Percentiles rank a stretch among this genome's conserved stretches.
These are phyloP conservation scores for Myriosclerotinia scirpicola DNA, from an alignment of 2,329 filamentous ascomycete species.

Conservation along the genomic window DNA sequence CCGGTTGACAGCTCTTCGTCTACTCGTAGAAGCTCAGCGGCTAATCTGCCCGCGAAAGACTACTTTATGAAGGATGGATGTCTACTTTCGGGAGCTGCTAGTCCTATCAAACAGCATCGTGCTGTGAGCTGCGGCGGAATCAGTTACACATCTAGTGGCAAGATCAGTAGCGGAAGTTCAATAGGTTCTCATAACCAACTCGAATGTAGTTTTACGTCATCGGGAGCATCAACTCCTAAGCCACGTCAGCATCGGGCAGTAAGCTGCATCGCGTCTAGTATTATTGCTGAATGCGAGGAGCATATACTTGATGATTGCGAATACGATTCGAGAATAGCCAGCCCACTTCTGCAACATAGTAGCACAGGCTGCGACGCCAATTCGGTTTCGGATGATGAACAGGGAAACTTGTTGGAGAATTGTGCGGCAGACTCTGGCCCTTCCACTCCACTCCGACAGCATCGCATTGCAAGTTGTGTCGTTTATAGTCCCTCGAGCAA, in stretches of 20 bases:
- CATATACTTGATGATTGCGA: conserved; percentile 15
- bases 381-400: neutral
- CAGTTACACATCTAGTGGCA: neutral
- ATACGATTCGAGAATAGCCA: conserved; percentile 1
- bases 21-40: neutral
- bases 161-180: neutral
- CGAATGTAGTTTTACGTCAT: neutral
- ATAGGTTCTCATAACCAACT: neutral
- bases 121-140: neutral
- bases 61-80: conserved; percentile 15
- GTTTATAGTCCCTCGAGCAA: neutral
- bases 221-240: neutral
- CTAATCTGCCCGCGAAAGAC: neutral
- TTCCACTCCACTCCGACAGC: conserved; percentile 16
- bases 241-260: neutral
- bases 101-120: conserved; percentile 13
- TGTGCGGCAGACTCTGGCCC: conserved; percentile 7
- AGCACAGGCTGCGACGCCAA: neutral
- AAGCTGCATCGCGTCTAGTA: neutral
- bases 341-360: neutral
- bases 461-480: conserved; percentile 15
- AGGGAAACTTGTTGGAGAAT: conserved; percentile 6
- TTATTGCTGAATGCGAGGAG: neutral
- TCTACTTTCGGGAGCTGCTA: conserved; percentile 14
- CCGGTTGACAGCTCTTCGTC: neutral